These are phyloP conservation scores for Sugiyamaella grinbergsii DNA, from an alignment of 1,139 yeast species.

Conservation along the genomic window DNA sequence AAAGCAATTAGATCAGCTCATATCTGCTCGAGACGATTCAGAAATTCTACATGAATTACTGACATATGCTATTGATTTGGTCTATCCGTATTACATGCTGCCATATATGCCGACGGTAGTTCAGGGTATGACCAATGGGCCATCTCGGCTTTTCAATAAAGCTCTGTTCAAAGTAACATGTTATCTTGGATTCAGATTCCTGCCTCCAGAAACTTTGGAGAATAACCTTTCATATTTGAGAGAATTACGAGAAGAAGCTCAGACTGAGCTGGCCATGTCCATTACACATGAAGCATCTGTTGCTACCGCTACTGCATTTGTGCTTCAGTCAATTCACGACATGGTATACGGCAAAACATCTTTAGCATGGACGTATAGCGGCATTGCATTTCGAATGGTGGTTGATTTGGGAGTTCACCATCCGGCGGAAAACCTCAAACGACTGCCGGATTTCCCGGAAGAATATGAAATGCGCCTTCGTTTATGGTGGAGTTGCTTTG, in stretches of 20 bases:
- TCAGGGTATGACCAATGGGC: conserved; percentile 17
- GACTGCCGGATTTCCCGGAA: conserved; percentile 12
- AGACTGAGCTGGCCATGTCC: conserved; percentile 13
- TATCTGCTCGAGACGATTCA: conserved; percentile 10
- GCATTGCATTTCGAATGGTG: conserved; percentile 22
- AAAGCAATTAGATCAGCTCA: conserved; percentile 9
- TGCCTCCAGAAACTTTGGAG: conserved; percentile 13
- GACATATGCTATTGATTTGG: conserved; percentile 15
- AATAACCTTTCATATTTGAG: conserved; percentile 14
- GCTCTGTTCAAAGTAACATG: conserved; percentile 20
- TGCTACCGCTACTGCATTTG: conserved; percentile 22
- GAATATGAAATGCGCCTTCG: conserved; percentile 21
- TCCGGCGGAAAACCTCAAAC: conserved; percentile 19
- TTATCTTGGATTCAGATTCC: conserved; percentile 20
- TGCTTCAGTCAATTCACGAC: conserved; percentile 20
- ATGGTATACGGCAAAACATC: conserved; percentile 20
- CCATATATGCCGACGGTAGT: conserved; percentile 18
- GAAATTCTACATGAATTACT: conserved; percentile 11
- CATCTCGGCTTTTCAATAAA: conserved; percentile 12
- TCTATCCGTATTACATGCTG: conserved; percentile 18
- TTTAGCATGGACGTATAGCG: conserved; percentile 22
- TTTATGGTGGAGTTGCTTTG: conserved; percentile 22
- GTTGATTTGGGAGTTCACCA: conserved; percentile 20
- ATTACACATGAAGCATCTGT: conserved; percentile 20
- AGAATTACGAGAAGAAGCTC: conserved; percentile 18